Conservation (phyloP, 768 basidiomycete genomes). For the Botryobasidium botryosum region DNA sequence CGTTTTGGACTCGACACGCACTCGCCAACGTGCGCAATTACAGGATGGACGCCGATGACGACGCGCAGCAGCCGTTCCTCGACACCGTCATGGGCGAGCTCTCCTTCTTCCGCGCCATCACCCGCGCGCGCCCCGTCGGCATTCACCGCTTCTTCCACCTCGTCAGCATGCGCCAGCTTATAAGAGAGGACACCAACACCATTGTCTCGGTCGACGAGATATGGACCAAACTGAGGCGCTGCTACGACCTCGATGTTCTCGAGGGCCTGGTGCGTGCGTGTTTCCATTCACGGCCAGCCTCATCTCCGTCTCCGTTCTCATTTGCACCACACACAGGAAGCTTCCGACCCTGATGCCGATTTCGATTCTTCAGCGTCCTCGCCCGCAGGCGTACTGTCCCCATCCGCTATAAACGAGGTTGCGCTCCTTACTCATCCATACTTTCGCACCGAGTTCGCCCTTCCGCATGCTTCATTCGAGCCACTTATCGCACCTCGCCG, state of each 20-base stretch:
- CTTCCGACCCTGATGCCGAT: constrained; percentile 5
- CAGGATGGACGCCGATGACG: background rate
- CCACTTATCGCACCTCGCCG: constrained; percentile 43
- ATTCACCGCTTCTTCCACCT: constrained; percentile 71
- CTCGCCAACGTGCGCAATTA: no score
- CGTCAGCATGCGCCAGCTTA: constrained; percentile 53
- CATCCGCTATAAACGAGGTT: constrained; percentile 47
- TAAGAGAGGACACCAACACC: constrained; percentile 52
- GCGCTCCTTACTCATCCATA: constrained; percentile 53
- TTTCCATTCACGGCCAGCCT: constrained; percentile 8
- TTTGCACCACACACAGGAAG: constrained; percentile 2
- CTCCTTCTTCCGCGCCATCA: constrained; percentile 66
- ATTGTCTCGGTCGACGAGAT: constrained; percentile 42
- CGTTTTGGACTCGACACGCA: no score
- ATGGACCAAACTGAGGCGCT: constrained; percentile 55
- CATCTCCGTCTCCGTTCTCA: background rate
- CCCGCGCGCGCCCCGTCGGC: constrained; percentile 68
- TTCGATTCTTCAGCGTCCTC: background rate
- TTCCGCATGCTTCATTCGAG: constrained; percentile 36
- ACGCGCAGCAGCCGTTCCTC: constrained; percentile 32
- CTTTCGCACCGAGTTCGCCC: constrained; percentile 52
- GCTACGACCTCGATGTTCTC: constrained; percentile 60
- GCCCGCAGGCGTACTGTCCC: background rate
- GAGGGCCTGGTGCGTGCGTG: constrained; percentile 43
- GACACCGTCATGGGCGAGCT: constrained; percentile 69